Base-by-base conservation (phyloP, 2,329 filamentous ascomycete species). In the Pyricularia sp. region DNA sequence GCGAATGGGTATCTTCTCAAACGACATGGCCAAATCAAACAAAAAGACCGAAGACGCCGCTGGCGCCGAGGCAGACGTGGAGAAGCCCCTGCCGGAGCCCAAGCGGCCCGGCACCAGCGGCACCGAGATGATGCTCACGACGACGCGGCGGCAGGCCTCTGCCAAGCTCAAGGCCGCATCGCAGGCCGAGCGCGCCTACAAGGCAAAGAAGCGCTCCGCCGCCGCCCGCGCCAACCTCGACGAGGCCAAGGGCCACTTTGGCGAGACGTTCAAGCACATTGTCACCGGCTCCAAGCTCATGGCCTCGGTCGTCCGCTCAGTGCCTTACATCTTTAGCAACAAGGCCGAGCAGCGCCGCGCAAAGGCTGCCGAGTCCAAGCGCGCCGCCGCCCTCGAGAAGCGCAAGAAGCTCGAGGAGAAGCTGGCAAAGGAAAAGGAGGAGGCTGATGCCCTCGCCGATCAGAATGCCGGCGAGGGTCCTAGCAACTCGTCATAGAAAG, bases 111-210 rank as follows among this genome's bases (percentile, higher is more conserved):
- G 76, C 65, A 79, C 78, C 16, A 76, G 77, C 0, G 76, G 76
- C 65, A 81, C 78, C 22, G 76, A 79, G 68, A 74, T 75, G 67
- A 70, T 78, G 35, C 75, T 80, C 57, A 72, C 73, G 60, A 74
- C 73, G 64, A 75, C 73, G 65, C 74, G 75, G 30, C 75, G 72
- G 49, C 70, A 72, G 55, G 77, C 77, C 31, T 75, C 76, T 13
- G 70, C 76, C 65, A 72, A 75, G 40, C 74, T 75, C 65, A 69
- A 73, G 59, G 72, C 74, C 62, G 78, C 78, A 4, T 72, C 74
- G 65, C 72, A 73, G 24, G 76, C 77, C 62, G 78, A 80, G 71
- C 72, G 72, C 49, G 70, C 73, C 57, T 80, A 79, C 73, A 72
- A 72, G 53, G 72, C 76, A 40, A 73, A 71, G 66, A 79, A 79